A percentile compares a stretch with the other conserved stretches of the same genome.
Evolutionary conservation across 2,329 filamentous ascomycete genomes (phyloP).

Genomic region (Aspergillus quadrilineatus): DNA sequence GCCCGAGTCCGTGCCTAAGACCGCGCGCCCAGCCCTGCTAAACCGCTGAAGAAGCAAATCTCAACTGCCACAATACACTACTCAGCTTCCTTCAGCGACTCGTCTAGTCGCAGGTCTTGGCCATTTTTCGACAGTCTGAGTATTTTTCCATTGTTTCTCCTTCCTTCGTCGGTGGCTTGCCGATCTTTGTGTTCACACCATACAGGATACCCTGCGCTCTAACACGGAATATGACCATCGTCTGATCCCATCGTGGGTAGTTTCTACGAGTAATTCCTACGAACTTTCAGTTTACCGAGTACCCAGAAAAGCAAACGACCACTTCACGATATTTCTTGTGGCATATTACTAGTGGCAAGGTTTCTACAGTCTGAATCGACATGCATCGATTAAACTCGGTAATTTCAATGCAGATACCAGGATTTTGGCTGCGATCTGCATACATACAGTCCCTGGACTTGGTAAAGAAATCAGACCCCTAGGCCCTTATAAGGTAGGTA

Average conservation of each 20-base stretch:
- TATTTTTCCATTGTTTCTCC: neutral
- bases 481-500: neutral
- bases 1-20: neutral
- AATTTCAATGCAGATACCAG: neutral
- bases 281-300: too few relatives aligned
- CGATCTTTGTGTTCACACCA: neutral
- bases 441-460: neutral
- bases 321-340: too few relatives aligned
- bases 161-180: neutral
- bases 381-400: too few relatives aligned
- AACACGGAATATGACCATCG: neutral
- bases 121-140: neutral
- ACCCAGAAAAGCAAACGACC: too few relatives aligned
- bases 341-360: too few relatives aligned
- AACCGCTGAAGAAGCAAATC: slow-evolving; percentile 4
- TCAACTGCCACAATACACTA: neutral
- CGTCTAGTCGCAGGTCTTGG: neutral
- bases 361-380: too few relatives aligned
- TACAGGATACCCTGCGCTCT: neutral
- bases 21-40: neutral
- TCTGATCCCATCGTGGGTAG: too few relatives aligned
- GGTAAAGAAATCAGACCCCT: neutral
- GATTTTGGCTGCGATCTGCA: neutral
- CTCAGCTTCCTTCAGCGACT: neutral
- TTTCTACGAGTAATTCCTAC: too few relatives aligned